Evolutionary conservation across 345 rosid genomes (phyloP), one percentile per base, ranked within the genome.

Genomic region (Arabidopsis arenosa): DNA sequence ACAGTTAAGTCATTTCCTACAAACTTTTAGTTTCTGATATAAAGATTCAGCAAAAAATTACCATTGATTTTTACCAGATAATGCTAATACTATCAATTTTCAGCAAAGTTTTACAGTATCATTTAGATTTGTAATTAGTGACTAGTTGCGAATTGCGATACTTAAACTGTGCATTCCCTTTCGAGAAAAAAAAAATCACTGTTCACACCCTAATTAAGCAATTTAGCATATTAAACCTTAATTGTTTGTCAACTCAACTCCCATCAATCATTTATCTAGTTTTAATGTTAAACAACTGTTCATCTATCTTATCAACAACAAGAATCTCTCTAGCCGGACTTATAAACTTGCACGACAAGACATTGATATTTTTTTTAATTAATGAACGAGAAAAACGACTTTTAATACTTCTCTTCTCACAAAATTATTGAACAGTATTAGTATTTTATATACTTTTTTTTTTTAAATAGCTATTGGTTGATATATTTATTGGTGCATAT

Each of bases 331-430:
- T 21, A 73, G 26, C 45, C 18, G 7, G 35, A 2, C 12, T 44
- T 41, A 44, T 63, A 52, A 40, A 73, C 63, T 53, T 63, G 77
- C 77, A 73, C 77, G 70, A 73, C 77, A 63, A 73, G 63, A 63
- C 76, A 36, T 32, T 52, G n/a, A 62, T 15, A 60, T 13, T 40
- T 21, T 44, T 44, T 43, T 43, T 62, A 40, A 52, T 40, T 41
- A 63, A 40, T n/a, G 44, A 60, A 39, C 33, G 15, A 40, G 35
- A 53, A 35, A 30, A 63, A 32, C 15, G 77, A 63, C 71, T 33
- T 73, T 44, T 43, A 8, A 0, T 63, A 62, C 43, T 26, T 49
- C 40, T 32, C 9, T 30, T 62, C 44, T 72, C 53, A 39, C 41
- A 26, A 41, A 11, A 9, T 3, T 43, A 69, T 32, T 30, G 13